Conservation (phyloP, 768 basidiomycete genomes). For the Tremella yokohamensis region DNA sequence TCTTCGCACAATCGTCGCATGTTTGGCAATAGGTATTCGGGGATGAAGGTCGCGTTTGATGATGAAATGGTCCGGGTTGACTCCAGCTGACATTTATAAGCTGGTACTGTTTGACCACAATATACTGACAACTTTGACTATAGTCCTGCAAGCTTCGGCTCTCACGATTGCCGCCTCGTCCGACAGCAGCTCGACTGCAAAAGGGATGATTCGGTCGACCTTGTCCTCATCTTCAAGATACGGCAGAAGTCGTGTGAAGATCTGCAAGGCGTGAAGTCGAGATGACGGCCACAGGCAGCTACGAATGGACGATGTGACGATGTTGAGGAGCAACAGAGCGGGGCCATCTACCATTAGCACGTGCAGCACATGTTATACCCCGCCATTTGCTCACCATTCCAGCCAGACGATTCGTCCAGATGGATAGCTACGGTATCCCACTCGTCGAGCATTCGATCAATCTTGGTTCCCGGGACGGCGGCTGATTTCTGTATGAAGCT, state of each 20-base stretch:
- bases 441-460: conserved; percentile 81
- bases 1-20: conserved; percentile 77
- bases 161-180: conserved; percentile 82
- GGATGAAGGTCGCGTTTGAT: conserved; percentile 65
- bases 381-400: conserved; percentile 23
- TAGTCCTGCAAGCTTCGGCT: conserved; percentile 54
- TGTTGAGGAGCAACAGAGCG: conserved; percentile 77
- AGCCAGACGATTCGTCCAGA: conserved; percentile 20
- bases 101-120: too few species aligned
- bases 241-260: conserved; percentile 73
- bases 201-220: conserved; percentile 86
- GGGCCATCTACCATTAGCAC: conserved; percentile 66
- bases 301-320: conserved; percentile 82
- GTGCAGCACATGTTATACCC: too few species aligned
- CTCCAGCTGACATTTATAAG: conserved; percentile 34
- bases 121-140: conserved; percentile 30
- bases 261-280: conserved; percentile 76
- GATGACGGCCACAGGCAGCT: conserved; percentile 82
- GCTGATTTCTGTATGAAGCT: conserved; percentile 28
- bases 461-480: conserved; percentile 54
- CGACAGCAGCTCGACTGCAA: conserved; percentile 78
- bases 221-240: conserved; percentile 92
- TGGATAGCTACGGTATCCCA: conserved; percentile 55
- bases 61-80: conserved; percentile 49
- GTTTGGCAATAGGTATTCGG: conserved; percentile 93